Evolutionary conservation across 257 asterid species (phyloP).

Genomic region (Solanum bukasovii): DNA sequence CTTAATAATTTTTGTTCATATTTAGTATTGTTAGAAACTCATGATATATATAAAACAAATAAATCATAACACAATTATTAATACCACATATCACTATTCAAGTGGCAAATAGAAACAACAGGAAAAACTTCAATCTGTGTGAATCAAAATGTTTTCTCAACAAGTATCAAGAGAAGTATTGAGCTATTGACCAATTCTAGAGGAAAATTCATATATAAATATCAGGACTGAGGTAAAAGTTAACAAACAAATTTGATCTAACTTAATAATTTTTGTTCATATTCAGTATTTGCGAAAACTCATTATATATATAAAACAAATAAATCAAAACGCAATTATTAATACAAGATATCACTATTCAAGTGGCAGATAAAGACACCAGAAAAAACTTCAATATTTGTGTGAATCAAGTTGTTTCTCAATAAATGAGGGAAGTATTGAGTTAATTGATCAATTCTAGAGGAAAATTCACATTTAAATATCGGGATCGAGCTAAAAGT

Average conservation of each 20-base stretch:
- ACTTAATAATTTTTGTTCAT: no score
- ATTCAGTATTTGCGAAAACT: no score
- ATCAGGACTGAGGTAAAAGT: no score
- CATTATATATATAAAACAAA: no score
- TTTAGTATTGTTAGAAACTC: background rate
- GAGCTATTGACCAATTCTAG: background rate
- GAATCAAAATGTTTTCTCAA: background rate
- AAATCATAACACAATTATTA: background rate
- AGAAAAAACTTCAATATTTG: no score
- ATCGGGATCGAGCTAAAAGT: fast-evolving
- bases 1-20: background rate
- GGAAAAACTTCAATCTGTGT: background rate
- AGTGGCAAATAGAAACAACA: background rate
- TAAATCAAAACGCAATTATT: no score
- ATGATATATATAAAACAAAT: no score
- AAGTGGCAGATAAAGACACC: background rate
- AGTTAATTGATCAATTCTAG: background rate
- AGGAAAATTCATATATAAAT: background rate
- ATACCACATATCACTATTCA: background rate
- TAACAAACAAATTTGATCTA: no score
- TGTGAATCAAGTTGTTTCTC: background rate
- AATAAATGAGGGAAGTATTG: background rate
- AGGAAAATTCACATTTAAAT: background rate
- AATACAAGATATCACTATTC: background rate
- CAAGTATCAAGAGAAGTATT: background rate